phyloP scores from a whole-genome alignment of 225 moss, liverwort and hornwort genomes.

The Climacium dendroides region DNA sequence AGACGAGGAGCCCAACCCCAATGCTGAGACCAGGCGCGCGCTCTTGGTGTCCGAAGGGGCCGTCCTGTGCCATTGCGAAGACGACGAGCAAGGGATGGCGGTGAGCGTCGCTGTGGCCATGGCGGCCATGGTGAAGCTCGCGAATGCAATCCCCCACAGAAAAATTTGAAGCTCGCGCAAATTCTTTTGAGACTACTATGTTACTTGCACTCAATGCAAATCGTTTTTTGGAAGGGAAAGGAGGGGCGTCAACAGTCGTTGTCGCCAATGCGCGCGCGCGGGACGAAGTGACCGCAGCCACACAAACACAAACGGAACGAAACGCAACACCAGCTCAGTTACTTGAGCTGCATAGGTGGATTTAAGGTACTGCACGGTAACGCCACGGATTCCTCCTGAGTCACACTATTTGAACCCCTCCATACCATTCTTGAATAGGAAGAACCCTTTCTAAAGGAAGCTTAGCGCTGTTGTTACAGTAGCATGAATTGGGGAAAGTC shows the following conservation, averaged over 20 bases:
- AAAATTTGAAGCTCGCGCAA: background rate
- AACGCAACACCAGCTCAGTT: background rate
- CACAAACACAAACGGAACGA: background rate
- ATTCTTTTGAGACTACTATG: background rate
- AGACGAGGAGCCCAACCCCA: slow-evolving; percentile 10
- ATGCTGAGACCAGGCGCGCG: background rate
- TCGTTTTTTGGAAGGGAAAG: too few species aligned
- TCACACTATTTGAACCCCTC: background rate
- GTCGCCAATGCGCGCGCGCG: background rate
- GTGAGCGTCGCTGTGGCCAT: slow-evolving; percentile 3
- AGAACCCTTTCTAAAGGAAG: background rate
- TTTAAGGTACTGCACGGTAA: background rate
- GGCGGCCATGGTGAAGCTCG: slow-evolving; percentile 6
- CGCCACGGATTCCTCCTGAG: background rate
- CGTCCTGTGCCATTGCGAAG: background rate
- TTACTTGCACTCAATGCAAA: background rate
- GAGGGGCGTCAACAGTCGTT: background rate
- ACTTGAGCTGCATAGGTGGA: background rate
- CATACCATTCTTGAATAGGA: background rate
- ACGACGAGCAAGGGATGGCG: background rate
- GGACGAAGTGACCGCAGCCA: background rate
- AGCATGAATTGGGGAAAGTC: too few species aligned
- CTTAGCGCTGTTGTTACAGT: too few species aligned
- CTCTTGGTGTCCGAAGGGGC: background rate
- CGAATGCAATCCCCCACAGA: background rate